Evolutionary conservation across 345 rosid genomes (phyloP), one percentile per base, ranked within the genome.

Genomic region (Melastoma malabathricum): DNA sequence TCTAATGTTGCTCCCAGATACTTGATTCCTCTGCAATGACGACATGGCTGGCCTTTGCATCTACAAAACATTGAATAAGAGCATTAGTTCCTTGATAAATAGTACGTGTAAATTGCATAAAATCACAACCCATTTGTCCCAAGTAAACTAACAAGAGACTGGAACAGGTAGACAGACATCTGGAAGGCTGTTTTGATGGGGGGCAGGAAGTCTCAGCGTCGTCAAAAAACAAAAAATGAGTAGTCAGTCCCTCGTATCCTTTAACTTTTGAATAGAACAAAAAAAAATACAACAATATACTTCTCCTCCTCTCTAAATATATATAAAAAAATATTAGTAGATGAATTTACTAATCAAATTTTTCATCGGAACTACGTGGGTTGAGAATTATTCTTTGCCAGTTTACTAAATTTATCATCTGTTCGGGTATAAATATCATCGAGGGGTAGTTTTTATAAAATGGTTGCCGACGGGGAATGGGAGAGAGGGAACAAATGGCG

Each of bases 221-320:
- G 55, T 92, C 90, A 13, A 86, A 72, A n/a, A 80, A 65, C 46
- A n/a, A 92, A 72, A 57, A 87, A 87, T 16, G 98, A 92, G 72
- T 92, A n/a, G n/a, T n/a, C n/a, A 92, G 63, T 92, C 98, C 67
- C 97, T 76, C 3, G 85, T 74, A 49, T 66, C 77, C 71, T 82
- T 90, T n/a, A 87, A 74, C 51, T 79, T 70, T 60, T 84, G 81
- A 54, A n/a, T n/a, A n/a, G n/a, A n/a, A n/a, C n/a, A n/a, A n/a
- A n/a, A n/a, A n/a, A n/a, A n/a, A n/a, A n/a, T n/a, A n/a, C n/a
- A n/a, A n/a, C n/a, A n/a, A n/a, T n/a, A n/a, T n/a, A n/a, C n/a
- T n/a, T n/a, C n/a, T n/a, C n/a, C n/a, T n/a, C n/a, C n/a, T n/a
- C n/a, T n/a, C n/a, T n/a, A n/a, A n/a, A n/a, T n/a, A n/a, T n/a